Base-by-base conservation (phyloP, 2,329 filamentous ascomycete species). In the Aspergillus latus region DNA sequence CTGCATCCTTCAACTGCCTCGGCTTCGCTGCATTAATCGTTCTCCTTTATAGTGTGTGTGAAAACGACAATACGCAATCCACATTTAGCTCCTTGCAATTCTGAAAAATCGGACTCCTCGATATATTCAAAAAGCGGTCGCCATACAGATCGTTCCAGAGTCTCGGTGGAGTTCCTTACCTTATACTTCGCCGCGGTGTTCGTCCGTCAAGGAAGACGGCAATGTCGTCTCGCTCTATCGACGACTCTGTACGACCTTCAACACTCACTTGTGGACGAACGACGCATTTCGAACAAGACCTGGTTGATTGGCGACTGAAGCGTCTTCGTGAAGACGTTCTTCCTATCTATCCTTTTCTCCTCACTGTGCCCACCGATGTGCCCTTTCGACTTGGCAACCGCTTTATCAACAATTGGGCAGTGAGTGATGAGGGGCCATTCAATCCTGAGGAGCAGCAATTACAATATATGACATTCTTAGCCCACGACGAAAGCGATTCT, bases 401-500 rank as follows among this genome's bases (percentile, higher is more conserved):
- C 40, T 72, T 74, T 59, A 68, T 74, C 58, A 76, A 73, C 63
- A 75, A 77, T 63, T 80, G 78, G 78, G 74, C 75, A 58, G 72
- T 78, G 61, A 73, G 75, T 54, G 67, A 73, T 67, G 75, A 80
- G 54, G 80, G 79, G 2, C 79, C 83, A 3, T 87, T 86, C 69
- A 70, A 73, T 50, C 70, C 70, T 15, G 74, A 80, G 60, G 84
- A 87, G 69, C 79, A 84, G 64, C 75, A 80, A 63, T 74, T 84
- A 51, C 84, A 87, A 66, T 87, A 87, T 68, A 77, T 84, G 74
- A 86, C 83, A 56, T 86, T 84, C 62, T 72, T 83, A 52, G 82
- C 80, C 54, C 82, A 84, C 67, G 81, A 85, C 65, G 78, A 78
- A 34, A 79, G 80, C 57, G 79, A 82, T 62, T 78, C 76, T 42